Evolutionary conservation across 306 rosid genomes (phyloP), one percentile per base, ranked within the genome.

Genomic region (Prunus kanzakura): DNA sequence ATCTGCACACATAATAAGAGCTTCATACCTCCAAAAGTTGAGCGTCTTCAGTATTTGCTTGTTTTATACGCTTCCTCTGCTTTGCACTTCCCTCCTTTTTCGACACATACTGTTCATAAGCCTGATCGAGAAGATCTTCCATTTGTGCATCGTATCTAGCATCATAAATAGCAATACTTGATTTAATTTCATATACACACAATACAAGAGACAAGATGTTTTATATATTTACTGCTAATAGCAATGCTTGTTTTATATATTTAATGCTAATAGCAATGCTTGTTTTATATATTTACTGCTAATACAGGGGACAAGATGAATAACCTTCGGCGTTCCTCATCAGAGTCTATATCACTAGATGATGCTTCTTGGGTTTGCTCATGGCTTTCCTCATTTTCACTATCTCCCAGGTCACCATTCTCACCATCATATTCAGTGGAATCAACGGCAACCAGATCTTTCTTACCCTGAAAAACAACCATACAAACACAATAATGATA

Each of bases 261-360:
- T 47, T 67, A 72, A 64, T 52, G 60, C 47, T 45, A n/a, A 46
- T 10, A 68, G 38, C 38, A 35, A 35, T 35, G 38, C 38, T 35
- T 35, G 38, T 35, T 63, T 58, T n/a, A 58, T 38, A 72, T 63
- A 22, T 41, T 47, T 64, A 72, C 68, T 52, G 64, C 47, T 45
- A n/a, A 46, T 7, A 69, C 14, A 3, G 67, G 75, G 69, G 73
- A 76, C 14, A 66, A 78, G 52, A 68, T 47, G 14, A 78, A 83
- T 73, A 76, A 95, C 99, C 99, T 95, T 87, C 76, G 72, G 22
- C 88, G 91, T 61, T 89, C 97, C 69, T 95, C 97, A 78, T 92
- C 97, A 62, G 99, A 85, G 79, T 92, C 97, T 1, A 88, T 27
- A 65, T 86, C 97, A 76, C 97, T 86, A 56, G 89, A 86, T 41